Conservation (phyloP, 306 rosid species). For the Canavalia ensiformis region DNA sequence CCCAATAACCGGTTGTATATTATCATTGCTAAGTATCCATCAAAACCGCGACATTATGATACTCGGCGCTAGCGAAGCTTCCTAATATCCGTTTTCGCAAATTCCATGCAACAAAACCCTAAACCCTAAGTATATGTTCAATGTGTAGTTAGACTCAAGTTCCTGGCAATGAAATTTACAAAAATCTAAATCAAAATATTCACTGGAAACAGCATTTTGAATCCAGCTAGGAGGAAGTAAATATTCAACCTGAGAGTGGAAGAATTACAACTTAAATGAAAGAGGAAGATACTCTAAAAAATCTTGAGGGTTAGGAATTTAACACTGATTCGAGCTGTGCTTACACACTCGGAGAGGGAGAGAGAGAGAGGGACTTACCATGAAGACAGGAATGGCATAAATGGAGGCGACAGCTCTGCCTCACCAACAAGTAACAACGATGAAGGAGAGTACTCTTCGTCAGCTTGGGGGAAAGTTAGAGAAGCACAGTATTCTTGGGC, state of each 20-base stretch:
- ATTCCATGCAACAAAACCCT: slow-evolving; percentile 53
- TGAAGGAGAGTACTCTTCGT: not conserved
- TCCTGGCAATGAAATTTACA: not conserved
- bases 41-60: not conserved
- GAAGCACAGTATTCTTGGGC: slow-evolving; percentile 15
- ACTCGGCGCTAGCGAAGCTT: not conserved
- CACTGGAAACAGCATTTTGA: slow-evolving; percentile 2
- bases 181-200: slow-evolving; percentile 33
- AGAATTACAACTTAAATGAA: not conserved
- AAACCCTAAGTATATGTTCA: slow-evolving; percentile 48
- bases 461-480: not conserved
- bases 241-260: not conserved
- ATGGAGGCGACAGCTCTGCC: slow-evolving; percentile 34
- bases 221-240: not conserved
- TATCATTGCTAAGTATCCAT: not conserved
- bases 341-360: not conserved
- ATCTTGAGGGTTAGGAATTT: not conserved
- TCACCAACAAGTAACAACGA: not conserved
- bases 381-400: slow-evolving; percentile 31
- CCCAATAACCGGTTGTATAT: slow-evolving; percentile 10
- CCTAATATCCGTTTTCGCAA: not conserved
- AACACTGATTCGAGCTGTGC: not conserved
- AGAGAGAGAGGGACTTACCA: slow-evolving; percentile 41
- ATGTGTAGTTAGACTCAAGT: slow-evolving; percentile 10
- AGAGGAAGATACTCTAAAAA: not conserved